Percentiles rank a stretch among this genome's conserved stretches.
These are phyloP conservation scores for Flueggea neowawraea DNA, from an alignment of 441 rosid genomes.

Conservation along the genomic window DNA sequence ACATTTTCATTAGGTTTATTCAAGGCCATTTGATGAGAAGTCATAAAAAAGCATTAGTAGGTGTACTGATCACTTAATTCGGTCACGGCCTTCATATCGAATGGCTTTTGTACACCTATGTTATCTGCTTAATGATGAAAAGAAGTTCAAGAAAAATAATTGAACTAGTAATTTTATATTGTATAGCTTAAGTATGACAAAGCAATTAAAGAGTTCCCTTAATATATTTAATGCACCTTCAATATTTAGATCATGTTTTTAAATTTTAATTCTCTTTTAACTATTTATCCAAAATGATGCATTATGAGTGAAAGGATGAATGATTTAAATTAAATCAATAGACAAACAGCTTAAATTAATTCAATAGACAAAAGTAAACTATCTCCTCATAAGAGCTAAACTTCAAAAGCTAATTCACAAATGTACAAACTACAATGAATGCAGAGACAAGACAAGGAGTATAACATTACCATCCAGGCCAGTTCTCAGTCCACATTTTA, in stretches of 20 bases:
- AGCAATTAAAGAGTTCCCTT: neutral
- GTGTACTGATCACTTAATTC: no score
- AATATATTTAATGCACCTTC: neutral
- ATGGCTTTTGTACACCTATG: no score
- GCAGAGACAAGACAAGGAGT: conserved; percentile 8
- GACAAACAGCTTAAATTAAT: neutral
- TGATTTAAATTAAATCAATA: no score
- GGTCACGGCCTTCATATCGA: no score
- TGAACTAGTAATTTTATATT: no score
- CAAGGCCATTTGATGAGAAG: no score
- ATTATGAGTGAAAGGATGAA: neutral
- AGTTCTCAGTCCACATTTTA: conserved; percentile 98
- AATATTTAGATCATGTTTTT: neutral
- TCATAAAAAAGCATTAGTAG: no score
- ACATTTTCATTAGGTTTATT: no score
- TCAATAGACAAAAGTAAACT: neutral
- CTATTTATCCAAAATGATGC: neutral
- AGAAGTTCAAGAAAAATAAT: no score
- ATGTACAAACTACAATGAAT: neutral
- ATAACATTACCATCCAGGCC: conserved; percentile 96
- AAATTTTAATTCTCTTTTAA: neutral
- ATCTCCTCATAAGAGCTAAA: neutral
- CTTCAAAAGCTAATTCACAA: conserved; percentile 2
- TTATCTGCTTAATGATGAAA: no score
- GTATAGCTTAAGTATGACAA: neutral